Conservation (phyloP, 495 filamentous ascomycete species). For the Neurospora tetraspora region DNA sequence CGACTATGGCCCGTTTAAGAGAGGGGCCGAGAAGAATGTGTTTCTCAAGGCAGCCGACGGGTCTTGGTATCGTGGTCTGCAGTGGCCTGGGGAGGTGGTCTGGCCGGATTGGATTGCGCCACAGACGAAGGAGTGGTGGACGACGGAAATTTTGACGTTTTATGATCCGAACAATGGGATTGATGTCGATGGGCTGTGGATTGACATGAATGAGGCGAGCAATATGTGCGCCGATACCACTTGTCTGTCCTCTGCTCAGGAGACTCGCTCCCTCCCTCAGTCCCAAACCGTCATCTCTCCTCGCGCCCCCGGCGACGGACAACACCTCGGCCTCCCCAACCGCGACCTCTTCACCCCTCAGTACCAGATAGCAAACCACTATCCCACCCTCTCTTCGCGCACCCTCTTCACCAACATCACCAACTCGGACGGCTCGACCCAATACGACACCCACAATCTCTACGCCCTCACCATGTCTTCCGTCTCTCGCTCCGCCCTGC, state of each 20-base stretch:
- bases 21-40: constrained; percentile 47
- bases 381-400: constrained; percentile 52
- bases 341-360: constrained; percentile 59
- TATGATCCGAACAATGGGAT: constrained; percentile 57
- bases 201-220: constrained; percentile 58
- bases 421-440: constrained; percentile 56
- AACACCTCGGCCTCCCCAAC: constrained; percentile 43
- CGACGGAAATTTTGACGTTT: constrained; percentile 57
- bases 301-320: not conserved
- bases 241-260: not conserved
- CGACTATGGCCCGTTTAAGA: constrained; percentile 50
- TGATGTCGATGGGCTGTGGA: constrained; percentile 80
- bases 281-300: not conserved
- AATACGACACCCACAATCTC: constrained; percentile 80
- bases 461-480: constrained; percentile 79
- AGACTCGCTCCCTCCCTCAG: not conserved
- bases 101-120: constrained; percentile 82
- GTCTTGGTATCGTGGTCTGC: constrained; percentile 59
- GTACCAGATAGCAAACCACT: constrained; percentile 65
- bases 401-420: constrained; percentile 67
- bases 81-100: constrained; percentile 76
- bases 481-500: constrained; percentile 54
- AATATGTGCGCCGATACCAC: constrained; percentile 17
- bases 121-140: constrained; percentile 61
- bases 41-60: constrained; percentile 59